Conservation (phyloP, 2,329 filamentous ascomycete species). For the Pseudomassariella vexata region DNA sequence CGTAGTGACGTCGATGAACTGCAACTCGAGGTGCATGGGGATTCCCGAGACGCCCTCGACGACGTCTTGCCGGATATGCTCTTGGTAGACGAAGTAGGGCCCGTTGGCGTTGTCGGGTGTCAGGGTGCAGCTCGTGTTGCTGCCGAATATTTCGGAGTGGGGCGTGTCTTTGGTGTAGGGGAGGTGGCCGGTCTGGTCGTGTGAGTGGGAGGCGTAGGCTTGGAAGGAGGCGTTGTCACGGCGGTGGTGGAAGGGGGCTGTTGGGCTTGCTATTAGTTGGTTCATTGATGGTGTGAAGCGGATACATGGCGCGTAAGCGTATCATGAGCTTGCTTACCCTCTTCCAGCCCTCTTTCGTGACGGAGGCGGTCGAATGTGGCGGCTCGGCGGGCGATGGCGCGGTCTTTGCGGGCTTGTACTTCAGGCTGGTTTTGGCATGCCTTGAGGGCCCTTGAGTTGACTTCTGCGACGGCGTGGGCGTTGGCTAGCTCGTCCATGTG, state of each 20-base stretch:
- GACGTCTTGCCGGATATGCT: conserved; percentile 33
- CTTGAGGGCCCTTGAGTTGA: conserved; percentile 26
- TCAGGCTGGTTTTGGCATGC: conserved; percentile 31
- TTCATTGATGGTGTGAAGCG: too few relatives aligned
- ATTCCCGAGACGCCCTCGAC: conserved; percentile 33
- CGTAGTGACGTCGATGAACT: conserved; percentile 39
- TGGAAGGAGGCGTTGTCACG: conserved; percentile 28
- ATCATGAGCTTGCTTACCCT: conserved; percentile 15
- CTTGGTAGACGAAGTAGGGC: conserved; percentile 38
- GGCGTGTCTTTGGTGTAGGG: conserved; percentile 24
- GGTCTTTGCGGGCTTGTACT: conserved; percentile 30
- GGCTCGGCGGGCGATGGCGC: conserved; percentile 31
- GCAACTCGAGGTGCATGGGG: conserved; percentile 35
- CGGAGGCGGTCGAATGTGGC: conserved; percentile 31
- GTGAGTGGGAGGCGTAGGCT: conserved; percentile 29
- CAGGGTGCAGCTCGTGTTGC: conserved; percentile 36
- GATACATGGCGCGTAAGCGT: too few relatives aligned
- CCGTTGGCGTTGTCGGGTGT: conserved; percentile 36
- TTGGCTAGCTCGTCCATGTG: conserved; percentile 19
- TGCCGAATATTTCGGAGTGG: conserved; percentile 27
- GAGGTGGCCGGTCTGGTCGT: conserved; percentile 28
- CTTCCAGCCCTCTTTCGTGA: conserved; percentile 21
- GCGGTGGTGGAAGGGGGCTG: conserved; percentile 19
- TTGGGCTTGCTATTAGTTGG: too few relatives aligned
- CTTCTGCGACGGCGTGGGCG: conserved; percentile 19